Conservation (phyloP, 1,284 basidiomycete genomes). For the Boletellus deceptivus region DNA sequence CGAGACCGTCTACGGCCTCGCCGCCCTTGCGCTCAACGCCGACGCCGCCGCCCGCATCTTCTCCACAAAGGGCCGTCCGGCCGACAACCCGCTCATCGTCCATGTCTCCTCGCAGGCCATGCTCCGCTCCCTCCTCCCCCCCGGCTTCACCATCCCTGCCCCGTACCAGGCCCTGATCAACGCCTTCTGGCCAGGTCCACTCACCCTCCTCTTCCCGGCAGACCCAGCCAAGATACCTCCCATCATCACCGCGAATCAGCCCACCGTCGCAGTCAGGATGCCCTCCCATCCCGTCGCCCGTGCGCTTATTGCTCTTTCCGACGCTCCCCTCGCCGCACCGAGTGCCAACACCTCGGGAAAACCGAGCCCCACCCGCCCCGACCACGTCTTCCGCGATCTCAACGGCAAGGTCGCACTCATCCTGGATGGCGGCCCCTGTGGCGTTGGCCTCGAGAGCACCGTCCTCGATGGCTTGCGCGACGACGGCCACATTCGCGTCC, state of each 20-base stretch:
- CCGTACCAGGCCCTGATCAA: constrained; percentile 75
- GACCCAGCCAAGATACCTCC: constrained; percentile 54
- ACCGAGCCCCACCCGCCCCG: constrained; percentile 91
- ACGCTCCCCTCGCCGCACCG: constrained; percentile 87
- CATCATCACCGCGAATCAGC: constrained; percentile 75
- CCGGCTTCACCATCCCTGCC: constrained; percentile 53
- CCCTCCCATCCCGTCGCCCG: constrained; percentile 92
- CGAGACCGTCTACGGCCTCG: constrained; percentile 98
- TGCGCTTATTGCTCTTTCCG: constrained; percentile 77
- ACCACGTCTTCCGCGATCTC: constrained; percentile 84
- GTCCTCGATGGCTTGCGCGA: constrained; percentile 83
- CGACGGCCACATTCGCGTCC: constrained; percentile 76
- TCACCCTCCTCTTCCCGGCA: constrained; percentile 90
- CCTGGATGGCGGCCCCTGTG: constrained; percentile 90
- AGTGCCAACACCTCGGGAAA: constrained; percentile 95
- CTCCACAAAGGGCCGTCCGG: constrained; percentile 86
- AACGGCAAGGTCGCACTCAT: constrained; percentile 74
- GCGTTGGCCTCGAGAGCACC: constrained; percentile 93
- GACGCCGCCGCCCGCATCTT: constrained; percentile 78
- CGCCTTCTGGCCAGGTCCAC: constrained; percentile 92
- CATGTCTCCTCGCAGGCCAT: constrained; percentile 88
- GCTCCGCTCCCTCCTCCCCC: constrained; percentile 73
- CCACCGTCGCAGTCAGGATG: constrained; percentile 91
- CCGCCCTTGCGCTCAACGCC: constrained; percentile 75
- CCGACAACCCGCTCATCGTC: constrained; percentile 97